Evolutionary conservation across 2,329 filamentous ascomycete species (phyloP).

Genomic region (Xylaria hypoxylon): DNA sequence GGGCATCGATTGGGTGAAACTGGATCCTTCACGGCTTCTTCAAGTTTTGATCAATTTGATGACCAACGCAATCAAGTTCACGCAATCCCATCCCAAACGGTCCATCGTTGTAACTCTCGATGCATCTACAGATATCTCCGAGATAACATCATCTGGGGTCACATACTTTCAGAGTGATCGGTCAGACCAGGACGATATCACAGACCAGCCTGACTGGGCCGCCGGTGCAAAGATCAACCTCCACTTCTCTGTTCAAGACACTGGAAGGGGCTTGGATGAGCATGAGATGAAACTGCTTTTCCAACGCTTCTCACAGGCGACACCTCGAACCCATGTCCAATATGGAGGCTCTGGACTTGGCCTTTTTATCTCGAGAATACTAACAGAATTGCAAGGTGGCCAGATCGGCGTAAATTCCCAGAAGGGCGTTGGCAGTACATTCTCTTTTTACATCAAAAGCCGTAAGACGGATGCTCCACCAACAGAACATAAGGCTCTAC

Average conservation of each 20-base stretch:
- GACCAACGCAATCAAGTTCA: conserved; percentile 74
- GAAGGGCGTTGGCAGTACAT: conserved; percentile 76
- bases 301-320: conserved; percentile 75
- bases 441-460: conserved; percentile 80
- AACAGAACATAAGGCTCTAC: conserved; percentile 53
- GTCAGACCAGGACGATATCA: conserved; percentile 58
- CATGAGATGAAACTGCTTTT: conserved; percentile 76
- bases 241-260: conserved; percentile 78
- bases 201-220: conserved; percentile 75
- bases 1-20: conserved; percentile 75
- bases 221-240: conserved; percentile 77
- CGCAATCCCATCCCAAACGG: conserved; percentile 68
- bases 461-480: conserved; percentile 63
- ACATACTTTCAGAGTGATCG: conserved; percentile 62
- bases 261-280: conserved; percentile 72
- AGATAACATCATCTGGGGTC: conserved; percentile 55
- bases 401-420: conserved; percentile 79
- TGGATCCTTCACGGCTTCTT: conserved; percentile 79
- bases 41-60: conserved; percentile 83
- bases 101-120: conserved; percentile 73
- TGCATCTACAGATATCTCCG: conserved; percentile 66
- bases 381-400: conserved; percentile 81
- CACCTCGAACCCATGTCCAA: conserved; percentile 76
- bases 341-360: conserved; percentile 78
- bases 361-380: conserved; percentile 79